Percentiles rank a stretch among this genome's conserved stretches.
Conservation (phyloP, 164 flowering plant genomes). For the Tetracentron sinense region DNA sequence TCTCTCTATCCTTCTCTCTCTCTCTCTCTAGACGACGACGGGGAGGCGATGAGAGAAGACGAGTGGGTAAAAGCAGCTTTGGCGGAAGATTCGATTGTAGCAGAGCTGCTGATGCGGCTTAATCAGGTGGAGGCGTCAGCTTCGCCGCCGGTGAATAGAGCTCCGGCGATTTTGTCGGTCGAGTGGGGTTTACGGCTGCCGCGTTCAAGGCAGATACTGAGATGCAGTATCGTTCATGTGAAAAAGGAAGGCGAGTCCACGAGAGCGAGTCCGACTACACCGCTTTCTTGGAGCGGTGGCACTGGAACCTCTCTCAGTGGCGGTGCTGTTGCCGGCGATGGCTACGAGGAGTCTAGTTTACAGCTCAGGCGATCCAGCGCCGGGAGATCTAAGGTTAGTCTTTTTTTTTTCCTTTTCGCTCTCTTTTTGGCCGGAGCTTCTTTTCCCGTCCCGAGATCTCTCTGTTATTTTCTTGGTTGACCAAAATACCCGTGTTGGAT, state of each 20-base stretch:
- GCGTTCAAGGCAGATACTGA: constrained; percentile 36
- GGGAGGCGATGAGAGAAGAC: constrained; percentile 26
- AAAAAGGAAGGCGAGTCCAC: constrained; percentile 23
- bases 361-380: neutral
- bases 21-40: neutral
- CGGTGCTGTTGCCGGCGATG: neutral
- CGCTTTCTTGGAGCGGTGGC: constrained; percentile 64
- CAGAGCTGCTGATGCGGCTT: constrained; percentile 45
- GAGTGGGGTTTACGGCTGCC: constrained; percentile 45
- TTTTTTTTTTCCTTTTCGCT: neutral
- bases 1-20: neutral
- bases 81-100: constrained; percentile 48
- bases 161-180: constrained; percentile 9
- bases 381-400: constrained; percentile 19
- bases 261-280: constrained; percentile 58
- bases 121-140: constrained; percentile 14
- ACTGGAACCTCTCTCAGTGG: constrained; percentile 13
- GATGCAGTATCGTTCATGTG: too few relatives aligned
- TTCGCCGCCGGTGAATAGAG: constrained; percentile 1
- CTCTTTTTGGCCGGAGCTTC: neutral
- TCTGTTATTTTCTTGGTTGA: neutral
- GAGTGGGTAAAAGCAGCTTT: constrained; percentile 49
- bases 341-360: constrained; percentile 20
- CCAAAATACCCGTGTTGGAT: neutral
- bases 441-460: too few relatives aligned